Percentiles rank a stretch among this genome's conserved stretches.
Evolutionary conservation across 2,329 filamentous ascomycete species (phyloP).

Genomic region (Pyrenophora teres): DNA sequence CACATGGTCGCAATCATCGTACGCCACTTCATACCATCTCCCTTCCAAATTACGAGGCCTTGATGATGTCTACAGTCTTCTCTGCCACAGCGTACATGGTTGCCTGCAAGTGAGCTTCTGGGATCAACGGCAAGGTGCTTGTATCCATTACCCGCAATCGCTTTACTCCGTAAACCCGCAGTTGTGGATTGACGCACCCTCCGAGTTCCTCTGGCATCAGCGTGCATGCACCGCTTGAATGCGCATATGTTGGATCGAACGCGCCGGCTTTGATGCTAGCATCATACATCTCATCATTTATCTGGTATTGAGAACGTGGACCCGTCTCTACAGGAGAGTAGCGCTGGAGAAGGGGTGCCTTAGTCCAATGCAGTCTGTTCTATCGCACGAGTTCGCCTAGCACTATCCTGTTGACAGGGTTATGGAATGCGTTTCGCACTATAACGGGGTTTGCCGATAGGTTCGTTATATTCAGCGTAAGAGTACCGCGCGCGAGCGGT

Average conservation of each 20-base stretch:
- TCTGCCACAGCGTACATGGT: slow-evolving; percentile 35
- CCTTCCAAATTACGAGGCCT: background rate
- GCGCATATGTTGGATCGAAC: slow-evolving; percentile 18
- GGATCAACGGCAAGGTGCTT: slow-evolving; percentile 25
- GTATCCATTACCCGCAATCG: slow-evolving; percentile 33
- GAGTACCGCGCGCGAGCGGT: slow-evolving; percentile 38
- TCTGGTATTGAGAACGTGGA: slow-evolving; percentile 27
- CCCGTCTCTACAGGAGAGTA: slow-evolving; percentile 35
- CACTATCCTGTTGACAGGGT: slow-evolving; percentile 40
- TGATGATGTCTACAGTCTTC: slow-evolving; percentile 36
- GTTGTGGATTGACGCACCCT: slow-evolving; percentile 20
- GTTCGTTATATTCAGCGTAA: slow-evolving; percentile 41
- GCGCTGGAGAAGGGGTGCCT: slow-evolving; percentile 33
- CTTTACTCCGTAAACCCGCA: slow-evolving; percentile 24
- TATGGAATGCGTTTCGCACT: slow-evolving; percentile 34
- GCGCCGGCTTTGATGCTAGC: slow-evolving; percentile 2
- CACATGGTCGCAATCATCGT: too few relatives aligned
- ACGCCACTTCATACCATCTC: too few relatives aligned
- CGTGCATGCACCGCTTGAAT: slow-evolving; percentile 20
- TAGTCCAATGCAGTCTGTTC: slow-evolving; percentile 39
- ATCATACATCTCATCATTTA: slow-evolving; percentile 23
- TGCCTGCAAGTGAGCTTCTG: slow-evolving; percentile 24
- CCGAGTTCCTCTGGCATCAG: slow-evolving; percentile 31
- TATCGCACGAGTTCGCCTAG: slow-evolving; percentile 37
- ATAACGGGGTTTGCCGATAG: slow-evolving; percentile 34